These are phyloP conservation scores for Xylaria sp. DNA, from an alignment of 2,329 filamentous ascomycete species.

Conservation along the genomic window DNA sequence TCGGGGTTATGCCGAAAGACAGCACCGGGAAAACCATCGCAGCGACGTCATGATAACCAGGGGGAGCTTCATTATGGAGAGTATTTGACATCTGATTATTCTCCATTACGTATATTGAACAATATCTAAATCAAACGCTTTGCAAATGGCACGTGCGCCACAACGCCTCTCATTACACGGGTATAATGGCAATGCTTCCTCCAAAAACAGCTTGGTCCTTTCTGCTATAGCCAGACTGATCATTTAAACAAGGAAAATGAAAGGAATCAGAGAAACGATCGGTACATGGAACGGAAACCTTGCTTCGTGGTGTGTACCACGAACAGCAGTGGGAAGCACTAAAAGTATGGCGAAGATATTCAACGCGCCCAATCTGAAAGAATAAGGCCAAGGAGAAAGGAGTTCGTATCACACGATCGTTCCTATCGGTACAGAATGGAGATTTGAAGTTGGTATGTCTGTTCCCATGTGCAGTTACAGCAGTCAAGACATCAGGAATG, in stretches of 20 bases:
- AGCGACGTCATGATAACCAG: neutral
- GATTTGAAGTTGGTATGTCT: neutral
- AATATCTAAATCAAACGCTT: constrained; percentile 6
- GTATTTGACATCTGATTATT: neutral
- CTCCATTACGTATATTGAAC: constrained; percentile 15
- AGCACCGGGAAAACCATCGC: neutral
- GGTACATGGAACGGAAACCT: too few species aligned
- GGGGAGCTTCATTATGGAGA: neutral
- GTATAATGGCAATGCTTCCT: constrained; percentile 21
- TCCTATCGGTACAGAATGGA: constrained; percentile 3
- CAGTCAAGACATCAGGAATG: too few species aligned
- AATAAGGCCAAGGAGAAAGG: neutral
- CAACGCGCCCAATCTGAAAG: neutral
- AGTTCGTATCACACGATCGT: neutral
- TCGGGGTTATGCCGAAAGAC: constrained; percentile 1
- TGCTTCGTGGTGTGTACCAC: neutral
- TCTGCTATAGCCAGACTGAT: neutral
- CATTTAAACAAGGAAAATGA: neutral
- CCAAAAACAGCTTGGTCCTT: constrained; percentile 8
- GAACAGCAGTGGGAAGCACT: neutral
- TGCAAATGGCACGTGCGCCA: constrained; percentile 3
- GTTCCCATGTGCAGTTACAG: neutral
- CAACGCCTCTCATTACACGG: constrained; percentile 13
- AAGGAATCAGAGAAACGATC: too few species aligned
- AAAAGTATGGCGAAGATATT: neutral